Evolutionary conservation across 192 early-diverging fungal species (phyloP).

Genomic region (Linnemannia exigua): DNA sequence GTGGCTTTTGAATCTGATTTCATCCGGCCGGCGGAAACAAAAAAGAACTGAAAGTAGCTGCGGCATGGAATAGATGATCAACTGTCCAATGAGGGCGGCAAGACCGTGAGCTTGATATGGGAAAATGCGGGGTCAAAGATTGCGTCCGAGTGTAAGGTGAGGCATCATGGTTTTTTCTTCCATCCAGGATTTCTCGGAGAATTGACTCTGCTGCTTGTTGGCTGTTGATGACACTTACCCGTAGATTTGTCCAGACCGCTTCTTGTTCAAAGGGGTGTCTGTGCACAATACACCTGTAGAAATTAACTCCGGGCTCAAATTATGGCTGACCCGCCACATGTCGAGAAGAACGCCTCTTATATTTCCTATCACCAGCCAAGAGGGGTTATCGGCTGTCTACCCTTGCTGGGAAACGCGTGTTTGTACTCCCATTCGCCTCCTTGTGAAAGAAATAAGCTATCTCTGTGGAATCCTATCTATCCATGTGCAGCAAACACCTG

Average conservation of each 20-base stretch:
- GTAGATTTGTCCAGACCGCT: neutral
- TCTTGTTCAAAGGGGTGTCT: neutral
- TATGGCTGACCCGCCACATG: neutral
- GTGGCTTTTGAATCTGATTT: neutral
- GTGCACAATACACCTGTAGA: neutral
- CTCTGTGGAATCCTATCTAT: no score
- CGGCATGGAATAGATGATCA: neutral
- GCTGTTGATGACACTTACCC: neutral
- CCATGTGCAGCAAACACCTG: no score
- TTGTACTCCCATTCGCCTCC: slow-evolving; percentile 18
- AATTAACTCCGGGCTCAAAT: neutral
- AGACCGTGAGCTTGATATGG: neutral
- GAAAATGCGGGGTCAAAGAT: neutral
- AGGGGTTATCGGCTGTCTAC: neutral
- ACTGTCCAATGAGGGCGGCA: neutral
- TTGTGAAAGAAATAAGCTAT: no score
- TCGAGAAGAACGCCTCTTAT: neutral
- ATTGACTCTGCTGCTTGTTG: neutral
- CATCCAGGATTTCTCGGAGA: neutral
- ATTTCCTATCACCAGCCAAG: neutral
- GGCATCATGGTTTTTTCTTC: no score
- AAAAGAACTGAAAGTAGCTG: neutral
- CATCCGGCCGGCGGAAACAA: neutral
- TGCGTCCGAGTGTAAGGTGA: no score
- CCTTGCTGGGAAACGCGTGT: slow-evolving; percentile 25